Percentiles rank a stretch among this genome's conserved stretches.
Evolutionary conservation across 768 basidiomycete genomes (phyloP).

Genomic region (Termitomyces sp.): DNA sequence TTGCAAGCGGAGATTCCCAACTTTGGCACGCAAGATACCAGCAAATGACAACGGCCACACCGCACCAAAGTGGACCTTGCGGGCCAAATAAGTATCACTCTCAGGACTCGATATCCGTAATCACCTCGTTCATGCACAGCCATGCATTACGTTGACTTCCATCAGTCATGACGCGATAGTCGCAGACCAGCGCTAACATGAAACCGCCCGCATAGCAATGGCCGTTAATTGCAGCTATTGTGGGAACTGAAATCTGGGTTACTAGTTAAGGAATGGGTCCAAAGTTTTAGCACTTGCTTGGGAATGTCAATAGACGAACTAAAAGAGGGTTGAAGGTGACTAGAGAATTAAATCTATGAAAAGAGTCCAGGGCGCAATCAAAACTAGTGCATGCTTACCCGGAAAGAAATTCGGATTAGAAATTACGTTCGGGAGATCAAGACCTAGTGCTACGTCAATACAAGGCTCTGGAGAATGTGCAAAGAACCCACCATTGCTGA

Average conservation of each 20-base stretch:
- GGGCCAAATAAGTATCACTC: background rate
- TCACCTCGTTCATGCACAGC: conserved; percentile 91
- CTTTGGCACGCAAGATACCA: conserved; percentile 57
- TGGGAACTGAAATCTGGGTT: conserved; percentile 51
- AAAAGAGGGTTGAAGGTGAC: conserved; percentile 74
- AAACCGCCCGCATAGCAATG: conserved; percentile 86
- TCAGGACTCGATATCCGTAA: background rate
- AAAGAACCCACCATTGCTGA: conserved; percentile 63
- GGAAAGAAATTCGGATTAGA: conserved; percentile 60
- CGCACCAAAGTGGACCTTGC: conserved; percentile 77
- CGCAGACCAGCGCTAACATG: conserved; percentile 75
- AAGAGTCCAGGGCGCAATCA: background rate
- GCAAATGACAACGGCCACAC: conserved; percentile 71
- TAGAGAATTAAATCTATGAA: conserved; percentile 22
- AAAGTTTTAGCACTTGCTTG: conserved; percentile 42
- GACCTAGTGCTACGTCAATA: conserved; percentile 34
- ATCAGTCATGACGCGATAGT: conserved; percentile 87
- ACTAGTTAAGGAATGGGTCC: background rate
- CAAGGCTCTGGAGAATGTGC: background rate
- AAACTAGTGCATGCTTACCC: conserved; percentile 32
- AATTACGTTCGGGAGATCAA: conserved; percentile 52
- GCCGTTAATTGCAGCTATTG: conserved; percentile 75
- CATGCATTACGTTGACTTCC: conserved; percentile 74
- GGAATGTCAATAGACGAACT: conserved; percentile 65
- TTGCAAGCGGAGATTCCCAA: conserved; percentile 50